Evolutionary conservation across 768 basidiomycete species (phyloP), one percentile per base, ranked within the genome.

Genomic region (Pseudohyphozyma bogoriensis): DNA sequence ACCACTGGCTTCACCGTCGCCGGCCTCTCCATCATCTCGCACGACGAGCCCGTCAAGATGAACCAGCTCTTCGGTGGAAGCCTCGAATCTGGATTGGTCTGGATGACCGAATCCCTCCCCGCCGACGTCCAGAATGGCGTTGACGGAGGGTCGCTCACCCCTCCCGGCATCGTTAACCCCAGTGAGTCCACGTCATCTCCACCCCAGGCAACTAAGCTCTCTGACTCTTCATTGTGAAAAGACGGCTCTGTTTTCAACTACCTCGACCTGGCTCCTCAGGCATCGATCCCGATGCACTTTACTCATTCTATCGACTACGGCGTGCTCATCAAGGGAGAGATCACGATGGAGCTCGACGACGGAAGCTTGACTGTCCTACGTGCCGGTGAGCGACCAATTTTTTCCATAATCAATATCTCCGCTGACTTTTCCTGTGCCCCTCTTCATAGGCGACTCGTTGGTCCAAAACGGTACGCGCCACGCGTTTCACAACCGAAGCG

Each of bases 301-400:
- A 58, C 57, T 24, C 35, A 44, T 42, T 51, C 57, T 16, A 39
- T 58, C 40, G 57, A 58, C 40, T 58, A 58, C 57, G 57, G 57
- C 11, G 39, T 58, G 31, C 35, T 58, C 32, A 29, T 58, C n/a
- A 49, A 31, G 11, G 57, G 57, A 22, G 2, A 51, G 9, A 15
- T 58, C 57, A 36, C 47, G 36, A 32, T 56, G 6, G 16, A 33
- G 11, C 33, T 51, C 10, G 50, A 35, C 33, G 50, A 51, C n/a
- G 31, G 31, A 22, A 1, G 16, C 9, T 22, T 7, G 49, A 32
- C 32, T 5, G 32, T 33, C 2, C 18, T 51, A 2, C 2, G 2
- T 9, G 31, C 15, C 24, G n/a, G 26, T 4, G 39, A 56, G 31
- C 50, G 51, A 37, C n/a, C 24, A 0, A 24, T 56, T 2, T 33